Evolutionary conservation across 2,329 filamentous ascomycete genomes (phyloP), one percentile per base, ranked within the genome.

Genomic region (Xylariaceae sp.): DNA sequence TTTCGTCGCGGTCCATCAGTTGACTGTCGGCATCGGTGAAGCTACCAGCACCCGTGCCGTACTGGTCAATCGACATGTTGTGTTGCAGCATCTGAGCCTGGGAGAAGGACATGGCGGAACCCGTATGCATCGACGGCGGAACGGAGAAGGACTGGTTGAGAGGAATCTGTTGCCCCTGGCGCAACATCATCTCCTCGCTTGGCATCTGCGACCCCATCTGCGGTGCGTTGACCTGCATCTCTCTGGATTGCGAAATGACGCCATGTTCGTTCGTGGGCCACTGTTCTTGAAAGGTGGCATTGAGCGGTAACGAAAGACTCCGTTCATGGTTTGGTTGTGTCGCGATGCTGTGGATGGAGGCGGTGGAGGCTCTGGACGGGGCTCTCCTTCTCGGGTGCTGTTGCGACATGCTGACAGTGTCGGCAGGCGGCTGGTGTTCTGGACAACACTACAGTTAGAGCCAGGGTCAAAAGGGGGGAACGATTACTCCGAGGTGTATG

Each of bases 1-100:
- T 69, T 18, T 75, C 74, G 31, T 81, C 76, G 33, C 73, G 70
- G 40, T 80, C 77, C 50, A 79, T 56, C 64, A 81, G 68, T 51
- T 81, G 76, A 50, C 69, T 73, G 37, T 81, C 76, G 21, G 60
- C 65, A 41, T 81, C 76, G 19, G 68, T 70, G 50, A 78, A 80
- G 56, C 70, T 78, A 44, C 64, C 62, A 48, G 70, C 71, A 48
- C 70, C 71, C 29, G 63, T 63, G 24, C 61, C 65, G 50, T 72
- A 80, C 26, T 70, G 67, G 29, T 81, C 76, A 35, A 63, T 61
- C 5, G 73, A 67, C n/a, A 78, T 59, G 12, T 73, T 69, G 47
- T 77, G 75, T 13, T 73, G 53, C 47, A 65, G 60, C 48, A 43
- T 44, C 14, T 59, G 55, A 18, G 71, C 69, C 32, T 67, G 63